Conservation (phyloP, 495 filamentous ascomycete genomes). For the Xylaria telfairii region DNA sequence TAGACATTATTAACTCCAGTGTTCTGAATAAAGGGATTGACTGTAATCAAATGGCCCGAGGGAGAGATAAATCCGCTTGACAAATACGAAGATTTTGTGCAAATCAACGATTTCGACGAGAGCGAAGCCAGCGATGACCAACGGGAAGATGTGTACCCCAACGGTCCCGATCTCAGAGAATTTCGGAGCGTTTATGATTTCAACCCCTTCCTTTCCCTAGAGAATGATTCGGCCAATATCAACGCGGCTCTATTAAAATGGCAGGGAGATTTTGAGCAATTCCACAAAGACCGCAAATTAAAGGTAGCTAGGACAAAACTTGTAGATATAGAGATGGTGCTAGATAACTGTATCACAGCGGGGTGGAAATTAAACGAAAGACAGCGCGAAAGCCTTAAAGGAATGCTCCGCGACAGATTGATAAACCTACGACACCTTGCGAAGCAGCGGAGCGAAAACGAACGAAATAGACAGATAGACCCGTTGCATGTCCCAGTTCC, state of each 20-base stretch:
- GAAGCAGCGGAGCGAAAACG: conserved; percentile 14
- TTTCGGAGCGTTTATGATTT: not conserved
- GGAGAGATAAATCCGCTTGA: not conserved
- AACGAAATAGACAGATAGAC: conserved; percentile 14
- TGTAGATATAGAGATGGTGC: not conserved
- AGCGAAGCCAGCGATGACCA: conserved; percentile 19
- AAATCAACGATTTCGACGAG: not conserved
- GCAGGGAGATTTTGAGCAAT: not conserved
- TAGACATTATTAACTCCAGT: too few species aligned
- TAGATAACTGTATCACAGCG: not conserved
- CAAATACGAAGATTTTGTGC: not conserved
- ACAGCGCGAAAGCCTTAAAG: not conserved
- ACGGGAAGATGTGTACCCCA: not conserved
- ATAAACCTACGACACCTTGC: not conserved
- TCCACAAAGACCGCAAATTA: not conserved
- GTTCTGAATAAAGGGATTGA: not conserved
- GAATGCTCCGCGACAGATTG: not conserved
- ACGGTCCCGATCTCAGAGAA: not conserved
- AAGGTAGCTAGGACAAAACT: not conserved
- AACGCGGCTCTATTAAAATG: not conserved
- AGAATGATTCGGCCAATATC: not conserved
- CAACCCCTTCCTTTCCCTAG: not conserved
- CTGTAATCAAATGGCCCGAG: conserved; percentile 14
- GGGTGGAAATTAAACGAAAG: not conserved
- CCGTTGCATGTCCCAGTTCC: conserved; percentile 19